These are phyloP conservation scores for Talaromyces atroroseus DNA, from an alignment of 2,329 filamentous ascomycete species.

Conservation along the genomic window DNA sequence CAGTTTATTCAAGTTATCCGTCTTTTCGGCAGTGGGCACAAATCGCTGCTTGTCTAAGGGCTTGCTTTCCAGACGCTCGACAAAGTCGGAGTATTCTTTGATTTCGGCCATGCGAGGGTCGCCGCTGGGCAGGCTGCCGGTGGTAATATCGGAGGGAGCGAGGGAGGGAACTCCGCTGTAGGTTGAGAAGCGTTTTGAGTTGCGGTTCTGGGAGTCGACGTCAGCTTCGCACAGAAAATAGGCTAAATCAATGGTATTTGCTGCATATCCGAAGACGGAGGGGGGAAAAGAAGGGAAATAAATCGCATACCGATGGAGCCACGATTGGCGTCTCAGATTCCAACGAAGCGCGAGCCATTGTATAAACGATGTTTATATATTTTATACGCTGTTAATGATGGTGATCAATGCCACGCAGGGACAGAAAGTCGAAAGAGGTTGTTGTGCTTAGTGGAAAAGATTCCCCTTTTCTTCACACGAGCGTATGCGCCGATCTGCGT, in stretches of 20 bases:
- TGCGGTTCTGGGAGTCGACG: constrained; percentile 37
- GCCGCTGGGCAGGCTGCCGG: constrained; percentile 32
- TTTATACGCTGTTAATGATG: neutral
- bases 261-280: neutral
- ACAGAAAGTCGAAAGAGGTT: neutral
- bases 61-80: constrained; percentile 87
- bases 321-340: constrained; percentile 54
- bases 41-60: constrained; percentile 78
- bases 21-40: constrained; percentile 71
- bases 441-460: neutral
- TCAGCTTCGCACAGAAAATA: neutral
- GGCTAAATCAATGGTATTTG: neutral
- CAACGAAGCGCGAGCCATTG: constrained; percentile 42
- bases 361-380: neutral
- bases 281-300: constrained; percentile 6
- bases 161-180: constrained; percentile 45
- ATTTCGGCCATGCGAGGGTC: constrained; percentile 59
- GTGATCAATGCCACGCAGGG: neutral
- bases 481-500: neutral
- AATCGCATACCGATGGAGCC: constrained; percentile 46
- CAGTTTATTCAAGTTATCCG: constrained; percentile 74
- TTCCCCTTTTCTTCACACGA: constrained; percentile 6
- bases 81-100: constrained; percentile 69
- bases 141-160: constrained; percentile 42
- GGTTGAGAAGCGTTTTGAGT: constrained; percentile 50